These are phyloP conservation scores for Backusella liffmaniae DNA, from an alignment of 192 early-diverging fungal genomes.

Conservation along the genomic window DNA sequence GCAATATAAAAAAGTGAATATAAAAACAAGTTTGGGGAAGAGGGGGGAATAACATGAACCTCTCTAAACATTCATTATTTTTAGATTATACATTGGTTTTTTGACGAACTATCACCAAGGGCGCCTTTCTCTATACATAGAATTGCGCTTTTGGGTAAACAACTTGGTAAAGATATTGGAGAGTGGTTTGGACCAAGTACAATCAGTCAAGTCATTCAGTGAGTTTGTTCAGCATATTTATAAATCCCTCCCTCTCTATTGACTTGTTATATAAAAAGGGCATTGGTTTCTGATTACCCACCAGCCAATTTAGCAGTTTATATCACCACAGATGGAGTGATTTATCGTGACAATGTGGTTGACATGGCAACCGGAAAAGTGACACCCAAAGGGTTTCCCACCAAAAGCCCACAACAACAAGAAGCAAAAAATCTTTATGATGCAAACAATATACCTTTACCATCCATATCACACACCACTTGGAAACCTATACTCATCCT, in stretches of 20 bases:
- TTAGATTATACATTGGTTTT: constrained; percentile 61
- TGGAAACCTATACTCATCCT: constrained; percentile 80
- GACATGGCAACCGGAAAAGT: constrained; percentile 43
- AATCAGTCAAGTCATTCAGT: constrained; percentile 79
- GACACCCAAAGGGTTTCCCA: constrained; percentile 24
- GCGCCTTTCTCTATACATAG: constrained; percentile 90
- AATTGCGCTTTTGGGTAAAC: constrained; percentile 80
- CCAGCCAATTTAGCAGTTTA: constrained; percentile 63
- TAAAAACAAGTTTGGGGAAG: no score
- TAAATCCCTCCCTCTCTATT: constrained; percentile 15
- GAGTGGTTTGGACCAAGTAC: constrained; percentile 98
- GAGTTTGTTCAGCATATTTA: constrained; percentile 20
- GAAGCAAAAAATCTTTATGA: constrained; percentile 34
- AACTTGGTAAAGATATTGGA: constrained; percentile 88
- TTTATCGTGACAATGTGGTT: constrained; percentile 73
- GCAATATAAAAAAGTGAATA: constrained; percentile 41
- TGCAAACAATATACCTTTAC: constrained; percentile 2
- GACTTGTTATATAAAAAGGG: constrained; percentile 38
- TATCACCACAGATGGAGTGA: constrained; percentile 78
- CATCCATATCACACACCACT: constrained; percentile 1
- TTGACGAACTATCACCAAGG: constrained; percentile 68
- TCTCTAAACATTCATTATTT: not conserved
- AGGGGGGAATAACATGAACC: no score
- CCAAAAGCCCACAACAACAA: constrained; percentile 15
- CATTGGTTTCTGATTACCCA: constrained; percentile 56